Evolutionary conservation across 1,139 yeast species (phyloP), one percentile per base, ranked within the genome.

Genomic region (Magnusiomyces magnusii): DNA sequence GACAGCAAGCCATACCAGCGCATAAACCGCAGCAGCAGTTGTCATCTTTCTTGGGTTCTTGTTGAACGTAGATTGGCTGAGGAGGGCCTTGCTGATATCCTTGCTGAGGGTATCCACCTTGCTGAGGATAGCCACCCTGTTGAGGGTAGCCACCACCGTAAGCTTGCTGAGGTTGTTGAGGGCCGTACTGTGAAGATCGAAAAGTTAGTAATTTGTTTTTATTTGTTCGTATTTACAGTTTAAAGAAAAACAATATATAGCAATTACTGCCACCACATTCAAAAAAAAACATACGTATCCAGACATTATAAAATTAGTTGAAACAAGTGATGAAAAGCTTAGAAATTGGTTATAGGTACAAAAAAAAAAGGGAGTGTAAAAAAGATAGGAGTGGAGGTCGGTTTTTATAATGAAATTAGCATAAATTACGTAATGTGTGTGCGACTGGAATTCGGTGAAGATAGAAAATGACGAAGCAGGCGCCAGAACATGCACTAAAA

Each of bases 11-110:
- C 41, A 70, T 52, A 61, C 70, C 71, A 41, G 73, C 73, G 54
- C 72, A 69, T 31, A 69, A 65, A 51, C 73, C 73, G 55, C 71
- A 68, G 65, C 72, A 69, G 67, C 71, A 69, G 51, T 65, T 69
- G 58, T 63, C 66, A 58, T 61, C 60, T 52, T 60, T 57, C 27
- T 59, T 52, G n/a, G 64, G 67, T 55, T 61, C 66, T 60, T 70
- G 71, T 60, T 69, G 72, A 58, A 67, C 60, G 63, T 69, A 69
- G 31, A 58, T 59, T 47, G 65, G 65, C 59, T 63, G 64, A 39
- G 63, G 66, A 55, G 63, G 63, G 25, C 58, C 51, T 44, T 54
- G 53, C 36, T 55, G 52, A 63, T 63, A 63, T 39, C 58, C 58
- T 44, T 56, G 58, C 21, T 49, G 58, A 27, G 52, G 52, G 27